Conservation (phyloP, 2,329 filamentous ascomycete genomes). For the Trichoderma atrobrunneum region DNA sequence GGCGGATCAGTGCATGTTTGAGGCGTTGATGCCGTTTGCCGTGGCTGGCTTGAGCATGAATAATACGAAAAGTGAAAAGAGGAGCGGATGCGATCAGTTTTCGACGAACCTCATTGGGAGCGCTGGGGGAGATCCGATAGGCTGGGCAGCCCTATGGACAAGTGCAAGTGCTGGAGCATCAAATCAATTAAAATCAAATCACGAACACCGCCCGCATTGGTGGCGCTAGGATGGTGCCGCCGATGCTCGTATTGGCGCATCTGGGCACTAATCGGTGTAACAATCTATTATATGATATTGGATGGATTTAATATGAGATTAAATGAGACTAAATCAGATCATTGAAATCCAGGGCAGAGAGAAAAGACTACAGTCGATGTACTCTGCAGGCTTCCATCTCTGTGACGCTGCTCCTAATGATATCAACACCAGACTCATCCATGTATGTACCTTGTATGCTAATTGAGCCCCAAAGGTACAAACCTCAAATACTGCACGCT, state of each 20-base stretch:
- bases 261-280: not conserved
- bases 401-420: not conserved
- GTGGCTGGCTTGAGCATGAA: not conserved
- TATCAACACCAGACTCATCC: not conserved
- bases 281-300: not conserved
- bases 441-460: not conserved
- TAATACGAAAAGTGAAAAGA: not conserved
- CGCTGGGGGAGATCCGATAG: not conserved
- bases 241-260: conserved; percentile 7
- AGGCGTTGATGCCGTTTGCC: not conserved
- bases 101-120: not conserved
- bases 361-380: not conserved
- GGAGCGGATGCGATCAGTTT: not conserved
- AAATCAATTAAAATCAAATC: not conserved
- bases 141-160: not conserved
- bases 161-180: not conserved
- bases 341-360: not conserved
- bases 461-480: not conserved
- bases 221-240: conserved; percentile 15
- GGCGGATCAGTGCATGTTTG: not conserved
- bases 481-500: not conserved
- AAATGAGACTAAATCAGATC: not conserved
- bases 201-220: not conserved
- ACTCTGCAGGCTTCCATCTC: not conserved
- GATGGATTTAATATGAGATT: not conserved